Evolutionary conservation across 108 stramenopile species (phyloP), one percentile per base, ranked within the genome.

Genomic region (Tribonema minus): DNA sequence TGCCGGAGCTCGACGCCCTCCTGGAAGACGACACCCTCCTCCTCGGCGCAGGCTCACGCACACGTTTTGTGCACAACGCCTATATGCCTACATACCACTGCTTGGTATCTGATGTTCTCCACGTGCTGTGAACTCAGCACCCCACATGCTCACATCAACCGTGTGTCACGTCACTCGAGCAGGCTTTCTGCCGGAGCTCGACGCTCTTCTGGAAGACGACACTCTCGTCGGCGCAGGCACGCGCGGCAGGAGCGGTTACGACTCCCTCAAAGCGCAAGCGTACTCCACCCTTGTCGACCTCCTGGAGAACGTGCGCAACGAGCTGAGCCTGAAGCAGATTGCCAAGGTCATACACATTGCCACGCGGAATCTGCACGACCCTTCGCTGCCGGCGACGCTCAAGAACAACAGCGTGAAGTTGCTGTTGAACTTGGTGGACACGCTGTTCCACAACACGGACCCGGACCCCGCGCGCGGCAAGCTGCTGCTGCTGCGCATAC

Each of bases 211-310:
- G 54, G 92, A 96, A 61, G 97, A 96, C 80, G 85, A 88, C 25
- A 75, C 95, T 12, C 33, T 74, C 40, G 72, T 64, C 1, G 72
- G 72, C 0, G 63, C n/a, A n/a, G n/a, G n/a, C n/a, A 62, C 41
- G 72, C 63, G 3, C 72, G 72, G 23, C 72, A 64, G 70, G 80
- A 36, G 28, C 61, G 46, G 15, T n/a, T n/a, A n/a, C n/a, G 72
- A 36, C 66, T 64, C 84, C 28, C 63, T 96, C 30, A 70, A 92
- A 41, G 93, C 95, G 2, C 85, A 95, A 66, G 93, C 89, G n/a
- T 96, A 93, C 68, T 88, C 90, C 6, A 91, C 90, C 15, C 85
- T 97, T 26, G 94, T 92, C 15, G 95, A 95, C 86, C 84, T 97
- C 34, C 83, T 97, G 3, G 91, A 92, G 37, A 89, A 96, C 58